Percentiles rank a stretch among this genome's conserved stretches.
These are phyloP conservation scores for Tulasnella sp. DNA, from an alignment of 768 basidiomycete genomes.

Conservation along the genomic window DNA sequence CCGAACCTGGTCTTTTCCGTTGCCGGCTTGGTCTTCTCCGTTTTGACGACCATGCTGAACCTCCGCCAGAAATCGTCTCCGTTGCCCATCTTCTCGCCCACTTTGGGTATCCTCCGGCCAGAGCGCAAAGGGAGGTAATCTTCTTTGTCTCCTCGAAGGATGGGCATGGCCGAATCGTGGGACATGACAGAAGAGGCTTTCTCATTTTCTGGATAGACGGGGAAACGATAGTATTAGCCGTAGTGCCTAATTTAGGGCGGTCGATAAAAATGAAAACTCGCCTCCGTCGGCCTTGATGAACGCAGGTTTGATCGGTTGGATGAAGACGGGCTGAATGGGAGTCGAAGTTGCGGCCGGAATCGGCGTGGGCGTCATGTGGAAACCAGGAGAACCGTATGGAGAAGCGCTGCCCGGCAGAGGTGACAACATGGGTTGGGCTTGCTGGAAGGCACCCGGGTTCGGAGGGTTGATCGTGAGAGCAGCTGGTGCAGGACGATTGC, in stretches of 20 bases:
- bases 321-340: conserved; percentile 26
- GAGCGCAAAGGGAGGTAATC: conserved; percentile 24
- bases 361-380: conserved; percentile 24
- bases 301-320: conserved; percentile 24
- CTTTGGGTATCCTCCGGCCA: not conserved
- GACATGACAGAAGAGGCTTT: conserved; percentile 12
- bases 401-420: conserved; percentile 2
- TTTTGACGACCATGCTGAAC: conserved; percentile 32
- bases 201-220: not conserved
- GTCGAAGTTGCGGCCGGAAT: conserved; percentile 17
- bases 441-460: not conserved
- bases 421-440: not conserved
- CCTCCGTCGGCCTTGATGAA: conserved; percentile 29
- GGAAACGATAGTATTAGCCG: not conserved
- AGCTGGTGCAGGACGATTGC: not conserved
- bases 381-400: conserved; percentile 1
- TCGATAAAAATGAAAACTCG: not conserved
- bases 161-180: conserved; percentile 26
- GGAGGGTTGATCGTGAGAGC: not conserved
- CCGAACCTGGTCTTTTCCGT: not conserved
- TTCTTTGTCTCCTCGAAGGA: conserved; percentile 30
- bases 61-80: conserved; percentile 32
- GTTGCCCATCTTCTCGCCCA: conserved; percentile 24
- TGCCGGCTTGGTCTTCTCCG: conserved; percentile 19
- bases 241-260: not conserved